Percentiles rank a stretch among this genome's conserved stretches.
These are phyloP conservation scores for Xylariaceae sp. DNA, from an alignment of 2,329 filamentous ascomycete genomes.

Conservation along the genomic window DNA sequence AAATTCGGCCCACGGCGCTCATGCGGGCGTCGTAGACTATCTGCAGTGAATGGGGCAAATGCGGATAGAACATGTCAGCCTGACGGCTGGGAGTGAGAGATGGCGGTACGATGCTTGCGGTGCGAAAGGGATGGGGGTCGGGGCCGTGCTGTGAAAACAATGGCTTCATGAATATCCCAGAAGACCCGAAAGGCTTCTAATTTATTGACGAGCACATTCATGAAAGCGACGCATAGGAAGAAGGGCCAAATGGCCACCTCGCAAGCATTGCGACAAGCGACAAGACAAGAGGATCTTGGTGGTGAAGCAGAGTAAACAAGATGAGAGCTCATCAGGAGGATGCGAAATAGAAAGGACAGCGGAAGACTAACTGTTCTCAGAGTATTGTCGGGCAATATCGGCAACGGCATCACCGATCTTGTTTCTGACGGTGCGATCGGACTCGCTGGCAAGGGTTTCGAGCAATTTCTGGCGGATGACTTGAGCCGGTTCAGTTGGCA, in stretches of 20 bases:
- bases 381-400: constrained; percentile 90
- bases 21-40: not conserved
- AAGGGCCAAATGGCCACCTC: not conserved
- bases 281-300: not conserved
- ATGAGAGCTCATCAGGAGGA: not conserved
- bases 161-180: not conserved
- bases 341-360: not conserved
- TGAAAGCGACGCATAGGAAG: not conserved
- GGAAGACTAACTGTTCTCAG: constrained; percentile 68
- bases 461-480: constrained; percentile 82
- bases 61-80: not conserved
- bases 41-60: not conserved
- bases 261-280: not conserved
- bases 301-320: not conserved
- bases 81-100: too few relatives aligned
- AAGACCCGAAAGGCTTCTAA: not conserved
- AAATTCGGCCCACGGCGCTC: not conserved
- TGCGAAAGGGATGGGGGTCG: not conserved
- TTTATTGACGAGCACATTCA: not conserved
- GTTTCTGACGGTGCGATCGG: constrained; percentile 71
- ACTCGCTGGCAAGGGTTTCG: constrained; percentile 67
- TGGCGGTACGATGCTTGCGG: not conserved
- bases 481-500: constrained; percentile 66
- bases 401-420: constrained; percentile 98
- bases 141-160: not conserved